A percentile compares a stretch with the other conserved stretches of the same genome.
These are phyloP conservation scores for Mycena rosella DNA, from an alignment of 768 basidiomycete species.

Conservation along the genomic window DNA sequence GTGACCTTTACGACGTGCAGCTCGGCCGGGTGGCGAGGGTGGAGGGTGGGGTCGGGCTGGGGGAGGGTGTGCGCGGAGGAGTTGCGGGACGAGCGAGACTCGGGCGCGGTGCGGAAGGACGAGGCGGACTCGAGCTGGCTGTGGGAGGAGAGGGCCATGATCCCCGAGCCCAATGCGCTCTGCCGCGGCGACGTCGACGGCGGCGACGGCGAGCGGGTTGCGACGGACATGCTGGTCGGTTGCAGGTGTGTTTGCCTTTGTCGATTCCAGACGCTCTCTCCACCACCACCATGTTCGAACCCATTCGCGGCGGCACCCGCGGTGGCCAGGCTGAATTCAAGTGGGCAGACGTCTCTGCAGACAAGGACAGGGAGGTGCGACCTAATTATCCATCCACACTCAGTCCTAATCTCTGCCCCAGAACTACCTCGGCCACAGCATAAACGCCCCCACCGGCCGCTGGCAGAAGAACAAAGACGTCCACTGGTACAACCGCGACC, in stretches of 20 bases:
- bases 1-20: constrained; percentile 69
- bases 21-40: constrained; percentile 56
- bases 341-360: constrained; percentile 90
- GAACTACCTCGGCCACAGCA: constrained; percentile 95
- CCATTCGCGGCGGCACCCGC: constrained; percentile 88
- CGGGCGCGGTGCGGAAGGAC: constrained; percentile 52
- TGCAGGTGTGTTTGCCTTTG: not conserved
- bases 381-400: no score
- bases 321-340: constrained; percentile 95
- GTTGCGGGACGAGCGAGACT: constrained; percentile 53
- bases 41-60: constrained; percentile 30
- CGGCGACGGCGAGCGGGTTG: constrained; percentile 44
- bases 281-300: constrained; percentile 76
- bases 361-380: constrained; percentile 97
- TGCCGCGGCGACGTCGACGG: constrained; percentile 19
- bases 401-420: constrained; percentile 46
- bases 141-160: constrained; percentile 36
- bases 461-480: constrained; percentile 99
- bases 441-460: constrained; percentile 94
- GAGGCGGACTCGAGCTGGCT: constrained; percentile 48
- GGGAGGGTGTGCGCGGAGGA: constrained; percentile 50
- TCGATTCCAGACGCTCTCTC: not conserved
- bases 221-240: constrained; percentile 13
- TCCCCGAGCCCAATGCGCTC: constrained; percentile 35
- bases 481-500: constrained; percentile 92